A percentile compares a stretch with the other conserved stretches of the same genome.
These are phyloP conservation scores for Xylaria venustula DNA, from an alignment of 495 filamentous ascomycete genomes.

Conservation along the genomic window DNA sequence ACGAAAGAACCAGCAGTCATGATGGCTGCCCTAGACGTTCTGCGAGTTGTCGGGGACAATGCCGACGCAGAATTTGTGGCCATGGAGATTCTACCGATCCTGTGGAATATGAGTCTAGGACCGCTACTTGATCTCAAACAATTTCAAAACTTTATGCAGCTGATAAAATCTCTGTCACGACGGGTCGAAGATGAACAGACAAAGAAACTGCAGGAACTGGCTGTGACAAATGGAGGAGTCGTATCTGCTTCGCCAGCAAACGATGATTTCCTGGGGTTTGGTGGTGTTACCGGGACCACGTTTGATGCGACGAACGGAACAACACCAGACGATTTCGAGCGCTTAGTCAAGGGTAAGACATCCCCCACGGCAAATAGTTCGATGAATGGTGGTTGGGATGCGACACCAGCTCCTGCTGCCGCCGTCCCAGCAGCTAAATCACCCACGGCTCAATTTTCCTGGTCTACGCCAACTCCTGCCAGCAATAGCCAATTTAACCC, in stretches of 20 bases:
- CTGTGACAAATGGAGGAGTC: conserved; percentile 41
- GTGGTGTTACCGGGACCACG: conserved; percentile 46
- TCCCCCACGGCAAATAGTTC: conserved; percentile 25
- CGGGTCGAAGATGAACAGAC: conserved; percentile 85
- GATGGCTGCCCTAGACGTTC: conserved; percentile 86
- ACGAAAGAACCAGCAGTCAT: conserved; percentile 97
- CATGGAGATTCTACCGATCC: conserved; percentile 79
- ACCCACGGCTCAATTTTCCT: conserved; percentile 50
- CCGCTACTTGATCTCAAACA: conserved; percentile 83
- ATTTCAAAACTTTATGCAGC: conserved; percentile 82
- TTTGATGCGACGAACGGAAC: conserved; percentile 49
- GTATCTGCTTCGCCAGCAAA: conserved; percentile 24
- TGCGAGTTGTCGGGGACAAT: conserved; percentile 74
- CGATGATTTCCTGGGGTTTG: conserved; percentile 63
- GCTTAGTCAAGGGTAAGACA: conserved; percentile 71
- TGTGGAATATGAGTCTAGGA: conserved; percentile 91
- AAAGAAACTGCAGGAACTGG: conserved; percentile 81
- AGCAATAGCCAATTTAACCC: conserved; percentile 30
- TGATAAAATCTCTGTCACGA: conserved; percentile 77
- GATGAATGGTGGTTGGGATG: conserved; percentile 46
- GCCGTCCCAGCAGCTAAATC: conserved; percentile 32
- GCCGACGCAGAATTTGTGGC: conserved; percentile 93
- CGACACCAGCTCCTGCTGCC: conserved; percentile 22
- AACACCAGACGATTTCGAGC: conserved; percentile 75
- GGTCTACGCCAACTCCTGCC: conserved; percentile 53